These are phyloP conservation scores for Nicotiana rustica DNA, from an alignment of 305 asterid species.

Conservation along the genomic window DNA sequence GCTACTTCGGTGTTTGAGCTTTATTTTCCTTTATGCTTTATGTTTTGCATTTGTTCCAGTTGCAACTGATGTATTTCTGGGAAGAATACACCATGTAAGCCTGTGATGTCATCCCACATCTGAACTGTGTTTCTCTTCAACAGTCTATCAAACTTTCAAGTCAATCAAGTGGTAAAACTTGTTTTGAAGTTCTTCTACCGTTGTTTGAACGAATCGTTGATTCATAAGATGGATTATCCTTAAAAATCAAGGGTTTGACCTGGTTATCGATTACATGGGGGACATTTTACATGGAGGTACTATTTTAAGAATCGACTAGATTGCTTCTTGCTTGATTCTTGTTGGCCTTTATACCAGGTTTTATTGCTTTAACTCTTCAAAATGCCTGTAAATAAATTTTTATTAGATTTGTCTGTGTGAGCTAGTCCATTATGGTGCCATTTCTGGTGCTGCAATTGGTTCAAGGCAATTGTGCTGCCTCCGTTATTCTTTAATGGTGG, in stretches of 20 bases:
- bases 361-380: constrained; percentile 11
- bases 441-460: constrained; percentile 11
- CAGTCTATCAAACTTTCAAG: background rate
- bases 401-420: constrained; percentile 6
- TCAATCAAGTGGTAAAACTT: constrained; percentile 1
- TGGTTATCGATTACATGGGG: background rate
- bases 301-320: background rate
- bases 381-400: background rate
- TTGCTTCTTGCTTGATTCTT: constrained; percentile 21
- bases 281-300: background rate
- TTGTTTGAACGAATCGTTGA: background rate
- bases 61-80: background rate
- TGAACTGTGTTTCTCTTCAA: background rate
- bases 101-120: background rate
- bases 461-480: background rate
- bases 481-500: background rate
- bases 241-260: background rate
- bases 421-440: background rate
- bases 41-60: background rate
- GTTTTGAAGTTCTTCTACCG: background rate
- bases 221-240: background rate
- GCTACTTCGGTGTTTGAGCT: constrained; percentile 13
- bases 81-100: background rate
- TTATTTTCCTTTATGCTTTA: background rate
- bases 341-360: background rate